phyloP scores from a whole-genome alignment of 371 early-diverging fungal species.

The Rhizopus microsporus region DNA sequence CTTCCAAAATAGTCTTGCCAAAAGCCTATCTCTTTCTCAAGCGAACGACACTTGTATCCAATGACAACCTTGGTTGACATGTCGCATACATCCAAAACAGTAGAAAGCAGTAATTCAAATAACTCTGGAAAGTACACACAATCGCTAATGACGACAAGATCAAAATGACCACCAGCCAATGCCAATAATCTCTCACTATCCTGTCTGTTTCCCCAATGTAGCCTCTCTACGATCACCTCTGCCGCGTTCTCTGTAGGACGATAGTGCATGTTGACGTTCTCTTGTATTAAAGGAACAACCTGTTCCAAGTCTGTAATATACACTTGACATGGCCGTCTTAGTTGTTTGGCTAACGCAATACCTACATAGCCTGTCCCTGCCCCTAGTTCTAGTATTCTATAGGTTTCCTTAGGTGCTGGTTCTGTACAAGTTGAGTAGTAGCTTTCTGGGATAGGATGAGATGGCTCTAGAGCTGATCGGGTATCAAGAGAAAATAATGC shows the following conservation, averaged over 20 bases:
- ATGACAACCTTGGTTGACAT: slow-evolving; percentile 48
- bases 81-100: slow-evolving; percentile 46
- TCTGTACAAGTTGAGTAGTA: slow-evolving; percentile 16
- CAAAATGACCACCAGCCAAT: slow-evolving; percentile 33
- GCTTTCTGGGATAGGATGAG: slow-evolving; percentile 32
- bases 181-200: slow-evolving; percentile 34
- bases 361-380: slow-evolving; percentile 66
- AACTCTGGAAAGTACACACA: slow-evolving; percentile 63
- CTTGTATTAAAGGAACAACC: slow-evolving; percentile 54
- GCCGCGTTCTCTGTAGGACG: slow-evolving; percentile 12
- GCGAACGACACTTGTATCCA: slow-evolving; percentile 61
- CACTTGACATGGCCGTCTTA: slow-evolving; percentile 37
- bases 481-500: slow-evolving; percentile 35
- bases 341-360: slow-evolving; percentile 51
- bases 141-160: slow-evolving; percentile 57
- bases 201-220: slow-evolving; percentile 56
- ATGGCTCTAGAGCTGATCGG: slow-evolving; percentile 18
- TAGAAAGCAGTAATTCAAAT: slow-evolving; percentile 48
- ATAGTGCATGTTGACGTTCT: slow-evolving; percentile 41
- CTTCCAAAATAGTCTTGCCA: slow-evolving; percentile 66
- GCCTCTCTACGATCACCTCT: slow-evolving; percentile 37
- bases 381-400: slow-evolving; percentile 47
- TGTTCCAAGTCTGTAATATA: slow-evolving; percentile 59
- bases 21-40: slow-evolving; percentile 61
- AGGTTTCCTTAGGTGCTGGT: slow-evolving; percentile 18